phyloP scores from a whole-genome alignment of 1,139 yeast species.

The Saccharomycopsis hybrid region DNA sequence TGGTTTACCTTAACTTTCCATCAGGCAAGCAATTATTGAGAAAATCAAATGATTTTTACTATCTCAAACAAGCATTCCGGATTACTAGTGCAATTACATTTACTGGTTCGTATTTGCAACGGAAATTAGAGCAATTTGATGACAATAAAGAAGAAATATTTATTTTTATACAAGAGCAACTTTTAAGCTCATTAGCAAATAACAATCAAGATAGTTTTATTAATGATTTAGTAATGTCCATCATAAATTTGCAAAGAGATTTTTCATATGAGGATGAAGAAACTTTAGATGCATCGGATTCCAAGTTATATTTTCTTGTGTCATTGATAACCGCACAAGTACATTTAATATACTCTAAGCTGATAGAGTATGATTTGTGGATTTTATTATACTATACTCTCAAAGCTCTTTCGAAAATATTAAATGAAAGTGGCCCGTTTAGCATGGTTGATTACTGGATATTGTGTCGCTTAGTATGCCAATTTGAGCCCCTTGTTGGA shows the following conservation, averaged over 20 bases:
- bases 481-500: neutral
- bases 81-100: constrained; percentile 8
- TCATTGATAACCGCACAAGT: neutral
- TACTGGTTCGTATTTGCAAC: constrained; percentile 5
- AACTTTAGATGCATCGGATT: neutral
- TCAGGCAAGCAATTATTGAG: constrained; percentile 4
- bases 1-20: constrained; percentile 4
- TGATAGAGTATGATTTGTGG: constrained; percentile 1
- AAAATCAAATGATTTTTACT: constrained; percentile 5
- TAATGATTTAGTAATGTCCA: constrained; percentile 1
- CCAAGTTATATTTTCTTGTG: neutral
- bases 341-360: neutral
- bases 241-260: constrained; percentile 7
- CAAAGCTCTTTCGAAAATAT: neutral
- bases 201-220: constrained; percentile 7
- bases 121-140: constrained; percentile 1
- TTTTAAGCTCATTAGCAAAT: neutral
- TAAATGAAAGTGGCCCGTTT: neutral
- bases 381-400: neutral
- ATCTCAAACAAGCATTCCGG: constrained; percentile 8
- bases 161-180: constrained; percentile 9
- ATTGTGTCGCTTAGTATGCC: neutral
- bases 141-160: constrained; percentile 1
- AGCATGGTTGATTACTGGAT: constrained; percentile 2
- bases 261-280: constrained; percentile 1